Conservation (phyloP, 805 yeast genomes). For the Candida insectalens region DNA sequence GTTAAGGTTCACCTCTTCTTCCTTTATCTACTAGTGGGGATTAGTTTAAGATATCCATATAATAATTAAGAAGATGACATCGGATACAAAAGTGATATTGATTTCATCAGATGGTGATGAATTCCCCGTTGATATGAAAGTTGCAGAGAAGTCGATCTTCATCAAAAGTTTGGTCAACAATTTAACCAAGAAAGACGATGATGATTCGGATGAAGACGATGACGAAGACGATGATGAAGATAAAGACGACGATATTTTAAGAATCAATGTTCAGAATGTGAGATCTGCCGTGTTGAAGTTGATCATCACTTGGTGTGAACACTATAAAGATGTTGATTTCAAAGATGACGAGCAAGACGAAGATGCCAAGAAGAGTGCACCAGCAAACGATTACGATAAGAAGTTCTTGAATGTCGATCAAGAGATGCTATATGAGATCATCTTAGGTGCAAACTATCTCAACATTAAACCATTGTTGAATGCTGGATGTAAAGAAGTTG, state of each 20-base stretch:
- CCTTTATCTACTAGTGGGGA: too few relatives aligned
- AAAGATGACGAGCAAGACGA: slow-evolving; percentile 76
- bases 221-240: slow-evolving; percentile 32
- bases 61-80: slow-evolving; percentile 11
- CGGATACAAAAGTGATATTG: slow-evolving; percentile 26
- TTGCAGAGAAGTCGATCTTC: slow-evolving; percentile 79
- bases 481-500: slow-evolving; percentile 74
- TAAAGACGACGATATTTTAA: slow-evolving; percentile 59
- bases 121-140: slow-evolving; percentile 67
- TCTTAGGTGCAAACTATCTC: slow-evolving; percentile 71
- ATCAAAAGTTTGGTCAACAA: slow-evolving; percentile 84
- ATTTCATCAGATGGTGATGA: slow-evolving; percentile 75
- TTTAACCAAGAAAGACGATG: slow-evolving; percentile 30
- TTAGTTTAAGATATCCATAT: too few relatives aligned
- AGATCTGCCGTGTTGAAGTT: slow-evolving; percentile 79
- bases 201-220: slow-evolving; percentile 28
- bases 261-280: slow-evolving; percentile 86
- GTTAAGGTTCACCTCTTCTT: too few relatives aligned
- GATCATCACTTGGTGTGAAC: slow-evolving; percentile 94
- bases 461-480: slow-evolving; percentile 68
- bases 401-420: slow-evolving; percentile 90
- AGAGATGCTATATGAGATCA: slow-evolving; percentile 75
- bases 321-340: slow-evolving; percentile 73
- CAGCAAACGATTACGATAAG: slow-evolving; percentile 93
- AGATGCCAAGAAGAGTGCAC: slow-evolving; percentile 79